A percentile compares a stretch with the other conserved stretches of the same genome.
Evolutionary conservation across 371 early-diverging fungal genomes (phyloP).

Genomic region (Batrachochytrium dendrobatidis): DNA sequence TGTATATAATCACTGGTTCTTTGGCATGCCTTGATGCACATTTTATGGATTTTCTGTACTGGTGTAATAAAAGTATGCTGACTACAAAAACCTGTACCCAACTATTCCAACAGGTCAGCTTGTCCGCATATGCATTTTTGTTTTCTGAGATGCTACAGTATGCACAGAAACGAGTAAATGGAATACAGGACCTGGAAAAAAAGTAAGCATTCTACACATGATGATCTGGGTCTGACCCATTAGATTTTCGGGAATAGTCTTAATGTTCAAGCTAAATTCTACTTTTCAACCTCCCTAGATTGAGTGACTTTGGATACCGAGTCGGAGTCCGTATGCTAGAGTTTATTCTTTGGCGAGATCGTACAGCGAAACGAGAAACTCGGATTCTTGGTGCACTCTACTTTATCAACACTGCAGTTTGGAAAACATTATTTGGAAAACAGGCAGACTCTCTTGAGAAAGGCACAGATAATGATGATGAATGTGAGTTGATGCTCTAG

Average conservation of each 20-base stretch:
- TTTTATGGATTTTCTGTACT: no score
- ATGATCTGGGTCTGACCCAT: not conserved
- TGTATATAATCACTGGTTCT: no score
- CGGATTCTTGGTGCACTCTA: conserved; percentile 75
- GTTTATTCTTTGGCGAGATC: conserved; percentile 78
- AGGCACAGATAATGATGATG: conserved; percentile 89
- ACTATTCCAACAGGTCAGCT: conserved; percentile 63
- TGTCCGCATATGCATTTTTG: conserved; percentile 81
- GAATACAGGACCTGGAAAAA: conserved; percentile 90
- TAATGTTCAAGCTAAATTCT: no score
- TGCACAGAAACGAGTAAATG: conserved; percentile 85
- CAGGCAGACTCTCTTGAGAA: conserved; percentile 86
- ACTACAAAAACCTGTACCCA: no score
- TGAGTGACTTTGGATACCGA: conserved; percentile 87
- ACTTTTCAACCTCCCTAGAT: conserved; percentile 38
- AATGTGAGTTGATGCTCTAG: conserved; percentile 54
- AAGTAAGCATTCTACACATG: conserved; percentile 40
- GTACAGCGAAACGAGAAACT: conserved; percentile 77
- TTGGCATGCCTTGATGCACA: no score
- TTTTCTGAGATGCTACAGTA: conserved; percentile 94
- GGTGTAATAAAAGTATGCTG: no score
- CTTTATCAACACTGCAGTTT: conserved; percentile 85
- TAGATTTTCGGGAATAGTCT: not conserved
- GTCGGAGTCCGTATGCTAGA: conserved; percentile 85
- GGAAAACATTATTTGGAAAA: conserved; percentile 90